These are phyloP conservation scores for Tulasnella sp. DNA, from an alignment of 768 basidiomycete species.

Conservation along the genomic window DNA sequence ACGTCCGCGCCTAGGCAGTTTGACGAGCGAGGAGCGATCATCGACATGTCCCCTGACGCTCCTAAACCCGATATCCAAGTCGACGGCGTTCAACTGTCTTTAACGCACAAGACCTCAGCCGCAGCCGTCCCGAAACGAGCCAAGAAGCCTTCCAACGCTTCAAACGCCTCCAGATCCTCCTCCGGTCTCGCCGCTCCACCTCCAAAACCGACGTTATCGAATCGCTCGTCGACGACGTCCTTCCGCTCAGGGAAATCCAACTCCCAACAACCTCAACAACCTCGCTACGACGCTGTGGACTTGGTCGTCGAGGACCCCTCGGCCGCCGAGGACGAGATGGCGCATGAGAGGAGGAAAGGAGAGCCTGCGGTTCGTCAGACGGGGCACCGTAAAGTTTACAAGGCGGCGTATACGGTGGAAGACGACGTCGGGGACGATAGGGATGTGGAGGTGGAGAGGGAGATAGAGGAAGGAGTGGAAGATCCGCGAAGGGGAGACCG, in stretches of 20 bases:
- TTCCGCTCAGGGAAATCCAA: neutral
- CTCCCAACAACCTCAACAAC: neutral
- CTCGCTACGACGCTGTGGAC: slow-evolving; percentile 67
- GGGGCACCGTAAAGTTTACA: slow-evolving; percentile 47
- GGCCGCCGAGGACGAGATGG: slow-evolving; percentile 47
- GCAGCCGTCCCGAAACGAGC: neutral
- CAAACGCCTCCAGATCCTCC: neutral
- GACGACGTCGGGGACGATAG: slow-evolving; percentile 32
- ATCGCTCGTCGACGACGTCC: slow-evolving; percentile 9
- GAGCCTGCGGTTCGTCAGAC: slow-evolving; percentile 40
- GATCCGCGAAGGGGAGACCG: slow-evolving; percentile 49
- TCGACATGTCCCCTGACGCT: slow-evolving; percentile 43
- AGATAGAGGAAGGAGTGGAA: slow-evolving; percentile 28
- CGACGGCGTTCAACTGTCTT: slow-evolving; percentile 40
- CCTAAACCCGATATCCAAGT: slow-evolving; percentile 31
- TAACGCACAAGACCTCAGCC: slow-evolving; percentile 33
- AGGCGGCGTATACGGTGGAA: slow-evolving; percentile 33
- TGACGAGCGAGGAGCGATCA: slow-evolving; percentile 27
- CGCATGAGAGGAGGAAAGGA: slow-evolving; percentile 51
- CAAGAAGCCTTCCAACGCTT: neutral
- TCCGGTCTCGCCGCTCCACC: slow-evolving; percentile 22
- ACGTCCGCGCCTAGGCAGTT: neutral
- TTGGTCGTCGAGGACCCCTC: slow-evolving; percentile 65
- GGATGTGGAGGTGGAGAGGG: slow-evolving; percentile 39
- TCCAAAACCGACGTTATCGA: slow-evolving; percentile 22